Base-by-base conservation (phyloP, 495 filamentous ascomycete genomes). In the Viridothelium virens region DNA sequence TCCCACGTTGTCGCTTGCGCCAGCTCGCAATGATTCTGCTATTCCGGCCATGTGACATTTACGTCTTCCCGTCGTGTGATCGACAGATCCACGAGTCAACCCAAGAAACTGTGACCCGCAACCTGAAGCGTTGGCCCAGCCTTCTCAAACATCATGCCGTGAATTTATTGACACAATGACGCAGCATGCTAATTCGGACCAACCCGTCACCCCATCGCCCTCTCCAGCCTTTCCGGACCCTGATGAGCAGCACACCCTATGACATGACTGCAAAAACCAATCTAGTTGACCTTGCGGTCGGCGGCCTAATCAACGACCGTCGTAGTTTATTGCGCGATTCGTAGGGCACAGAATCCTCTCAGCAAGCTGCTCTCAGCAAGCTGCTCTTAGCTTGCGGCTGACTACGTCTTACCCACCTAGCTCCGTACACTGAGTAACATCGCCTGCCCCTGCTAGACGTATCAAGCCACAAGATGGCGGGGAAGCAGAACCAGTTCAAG, bases 11-110 rank as follows among this genome's bases (percentile, higher is more conserved):
- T 36, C 31, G 31, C 53, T 33, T 34, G 36, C 6, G 53, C 53
- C 53, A 36, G 53, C 53, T 36, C 7, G 18, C 53, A 7, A 59
- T 4, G 31, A 33, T 5, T 59, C 53, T 10, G 5, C 53, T 31
- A 59, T 9, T 14, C 53, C 53, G 53, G 53, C 53, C 53, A 59
- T 59, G 53, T 59, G 53, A 59, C 53, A 14, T 46, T 53, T 53
- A 2, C 48, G 48, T 18, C 48, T 59, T 33, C 53, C 18, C 53
- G 53, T 7, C 6, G 53, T 36, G 36, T 36, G 53, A 59, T 59
- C 53, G 53, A 36, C 53, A 31, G 5, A 59, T 59, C 53, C 36
- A 31, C 53, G 53, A 59, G 53, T 59, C 53, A 59, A 31, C 33
- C 53, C 31, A 36, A 31, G 25, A 25, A 25, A 1, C 25, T 25